Evolutionary conservation across 1,284 basidiomycete genomes (phyloP).

Genomic region (Porodaedalea pini): DNA sequence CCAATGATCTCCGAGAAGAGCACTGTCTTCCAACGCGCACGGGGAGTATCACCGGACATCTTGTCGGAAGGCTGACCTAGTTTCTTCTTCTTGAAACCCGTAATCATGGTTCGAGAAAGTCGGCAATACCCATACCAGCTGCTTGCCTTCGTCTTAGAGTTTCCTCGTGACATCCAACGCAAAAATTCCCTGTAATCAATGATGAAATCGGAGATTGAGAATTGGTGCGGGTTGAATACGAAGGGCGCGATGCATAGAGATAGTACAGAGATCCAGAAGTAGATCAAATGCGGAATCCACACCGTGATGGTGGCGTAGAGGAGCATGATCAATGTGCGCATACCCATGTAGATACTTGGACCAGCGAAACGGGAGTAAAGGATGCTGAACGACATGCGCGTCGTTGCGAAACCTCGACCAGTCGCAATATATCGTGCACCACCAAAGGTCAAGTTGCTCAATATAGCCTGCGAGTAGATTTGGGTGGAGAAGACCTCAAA

Average conservation of each 20-base stretch:
- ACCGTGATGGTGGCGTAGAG: constrained; percentile 87
- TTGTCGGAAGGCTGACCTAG: constrained; percentile 95
- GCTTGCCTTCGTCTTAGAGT: constrained; percentile 91
- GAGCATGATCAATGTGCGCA: constrained; percentile 85
- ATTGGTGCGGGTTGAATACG: constrained; percentile 97
- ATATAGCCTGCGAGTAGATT: constrained; percentile 93
- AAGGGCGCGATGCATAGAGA: constrained; percentile 93
- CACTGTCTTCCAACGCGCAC: constrained; percentile 84
- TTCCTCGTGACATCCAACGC: constrained; percentile 96
- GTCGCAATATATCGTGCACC: constrained; percentile 97
- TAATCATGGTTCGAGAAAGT: constrained; percentile 91
- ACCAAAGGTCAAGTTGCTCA: constrained; percentile 93
- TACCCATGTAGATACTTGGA: constrained; percentile 96
- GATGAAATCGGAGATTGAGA: constrained; percentile 92
- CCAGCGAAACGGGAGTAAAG: constrained; percentile 96
- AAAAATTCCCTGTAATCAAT: constrained; percentile 97
- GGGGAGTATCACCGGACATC: constrained; percentile 84
- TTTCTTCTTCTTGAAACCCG: constrained; percentile 98
- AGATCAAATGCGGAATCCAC: constrained; percentile 92
- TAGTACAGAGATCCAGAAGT: constrained; percentile 94
- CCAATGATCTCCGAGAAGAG: constrained; percentile 84
- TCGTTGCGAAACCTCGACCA: constrained; percentile 95
- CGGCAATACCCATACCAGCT: constrained; percentile 99
- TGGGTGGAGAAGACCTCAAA: constrained; percentile 98
- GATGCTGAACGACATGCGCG: constrained; percentile 89